Base-by-base conservation (phyloP, 768 basidiomycete genomes). In the Trametes punicea region DNA sequence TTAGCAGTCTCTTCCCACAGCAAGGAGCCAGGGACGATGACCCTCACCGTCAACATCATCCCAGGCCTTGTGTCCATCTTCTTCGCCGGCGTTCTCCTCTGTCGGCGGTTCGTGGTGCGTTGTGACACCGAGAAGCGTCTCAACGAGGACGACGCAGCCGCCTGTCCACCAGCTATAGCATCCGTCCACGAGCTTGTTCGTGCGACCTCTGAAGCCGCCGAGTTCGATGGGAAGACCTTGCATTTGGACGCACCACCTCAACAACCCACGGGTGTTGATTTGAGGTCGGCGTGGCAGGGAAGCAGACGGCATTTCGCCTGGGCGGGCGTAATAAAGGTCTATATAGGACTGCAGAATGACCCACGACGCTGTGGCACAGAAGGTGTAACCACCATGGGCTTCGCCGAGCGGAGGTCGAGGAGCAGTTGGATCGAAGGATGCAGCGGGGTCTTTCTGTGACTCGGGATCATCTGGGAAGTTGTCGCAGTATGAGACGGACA, bases 141-240 rank as follows among this genome's bases (percentile, higher is more conserved):
- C 90, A 0, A 97, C 72, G 7, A 98, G 73, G 0, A 81, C 77
- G 67, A 97, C 91, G 15, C 88, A 80, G 0, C 95, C 95, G 2
- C 92, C 97, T 21, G 93, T 90, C 97, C 96, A 99, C 97, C 97
- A 99, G n/a, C 89, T 87, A 71, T 99, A 99, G 71, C 97, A 99
- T 4, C 96, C 97, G 65, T 99, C 97, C 0, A 99, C 96, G n/a
- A 99, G 80, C 70, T 99, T 99, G 69, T 98, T 99, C 61, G 93
- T 92, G 50, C 97, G 77, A 0, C 97, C 97, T 52, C 79, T 81
- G 73, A 99, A 98, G 2, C 97, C 97, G 3, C 94, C 96, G 8
- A 93, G 76, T 66, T 98, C 96, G 10, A 81, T 77, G 39, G 85
- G 85, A 1, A 73, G 71, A 0, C 93, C 94, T 67, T 98, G 96